phyloP scores from a whole-genome alignment of 768 basidiomycete species.

The Tubosaeta brunneosetosa region DNA sequence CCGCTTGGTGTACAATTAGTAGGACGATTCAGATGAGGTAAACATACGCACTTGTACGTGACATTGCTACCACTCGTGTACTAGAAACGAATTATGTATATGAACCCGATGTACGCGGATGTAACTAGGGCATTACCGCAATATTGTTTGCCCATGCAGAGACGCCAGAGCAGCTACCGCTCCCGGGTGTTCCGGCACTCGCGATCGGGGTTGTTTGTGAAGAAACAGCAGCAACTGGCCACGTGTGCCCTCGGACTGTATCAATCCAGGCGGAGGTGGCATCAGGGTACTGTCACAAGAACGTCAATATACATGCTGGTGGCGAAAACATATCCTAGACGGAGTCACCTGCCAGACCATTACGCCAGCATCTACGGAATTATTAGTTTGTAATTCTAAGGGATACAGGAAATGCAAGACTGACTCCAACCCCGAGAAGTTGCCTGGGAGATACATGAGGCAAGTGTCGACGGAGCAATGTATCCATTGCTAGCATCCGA shows the following conservation, averaged over 20 bases:
- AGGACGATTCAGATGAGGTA: background rate
- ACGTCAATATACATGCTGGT: background rate
- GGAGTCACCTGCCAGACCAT: slow-evolving; percentile 38
- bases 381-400: background rate
- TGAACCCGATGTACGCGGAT: background rate
- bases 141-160: slow-evolving; percentile 36
- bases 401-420: slow-evolving; percentile 22
- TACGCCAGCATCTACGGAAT: slow-evolving; percentile 31
- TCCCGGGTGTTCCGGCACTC: slow-evolving; percentile 13
- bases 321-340: background rate
- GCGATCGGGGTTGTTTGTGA: slow-evolving; percentile 2
- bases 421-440: slow-evolving; percentile 62
- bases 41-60: slow-evolving; percentile 35
- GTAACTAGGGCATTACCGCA: slow-evolving; percentile 29
- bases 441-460: slow-evolving; percentile 57
- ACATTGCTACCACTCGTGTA: slow-evolving; percentile 40
- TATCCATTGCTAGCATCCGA: slow-evolving; percentile 52
- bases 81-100: slow-evolving; percentile 18
- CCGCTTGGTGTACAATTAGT: slow-evolving; percentile 28
- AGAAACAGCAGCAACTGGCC: slow-evolving; percentile 28
- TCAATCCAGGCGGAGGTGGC: slow-evolving; percentile 36
- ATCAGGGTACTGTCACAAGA: slow-evolving; percentile 33
- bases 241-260: slow-evolving; percentile 33
- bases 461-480: slow-evolving; percentile 53
- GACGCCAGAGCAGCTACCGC: slow-evolving; percentile 37